Evolutionary conservation across 1,139 yeast genomes (phyloP).

Genomic region (Lizanozyma gosingica): DNA sequence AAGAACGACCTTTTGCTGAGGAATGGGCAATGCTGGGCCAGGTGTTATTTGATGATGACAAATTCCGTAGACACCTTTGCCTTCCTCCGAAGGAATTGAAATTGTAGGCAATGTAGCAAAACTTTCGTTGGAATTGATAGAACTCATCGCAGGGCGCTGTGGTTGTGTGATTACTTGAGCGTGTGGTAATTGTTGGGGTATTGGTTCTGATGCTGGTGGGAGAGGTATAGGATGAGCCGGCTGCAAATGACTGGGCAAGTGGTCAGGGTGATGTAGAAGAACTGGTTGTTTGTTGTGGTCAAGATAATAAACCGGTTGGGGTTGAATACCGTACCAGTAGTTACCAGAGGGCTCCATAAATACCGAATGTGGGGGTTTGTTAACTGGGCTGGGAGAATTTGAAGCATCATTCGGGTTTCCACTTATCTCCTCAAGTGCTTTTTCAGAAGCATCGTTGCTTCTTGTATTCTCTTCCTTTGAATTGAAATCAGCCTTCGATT

Average conservation of each 20-base stretch:
- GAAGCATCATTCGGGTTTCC: not conserved
- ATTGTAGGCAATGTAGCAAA: not conserved
- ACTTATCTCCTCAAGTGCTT: not conserved
- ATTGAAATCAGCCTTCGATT: conserved; percentile 31
- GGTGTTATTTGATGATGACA: not conserved
- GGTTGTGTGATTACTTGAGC: too few relatives aligned
- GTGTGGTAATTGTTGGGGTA: too few relatives aligned
- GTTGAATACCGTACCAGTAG: not conserved
- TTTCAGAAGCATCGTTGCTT: not conserved
- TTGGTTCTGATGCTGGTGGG: too few relatives aligned
- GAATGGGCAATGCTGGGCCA: not conserved
- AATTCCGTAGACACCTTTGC: not conserved
- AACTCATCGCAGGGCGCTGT: too few relatives aligned
- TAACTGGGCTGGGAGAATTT: not conserved
- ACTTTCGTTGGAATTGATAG: too few relatives aligned
- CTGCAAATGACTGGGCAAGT: too few relatives aligned
- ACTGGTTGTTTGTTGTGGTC: not conserved
- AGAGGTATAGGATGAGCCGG: too few relatives aligned
- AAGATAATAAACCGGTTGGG: not conserved
- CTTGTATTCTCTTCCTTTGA: not conserved
- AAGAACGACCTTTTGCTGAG: not conserved
- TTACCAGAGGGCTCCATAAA: not conserved
- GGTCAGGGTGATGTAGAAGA: not conserved
- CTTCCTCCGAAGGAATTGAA: not conserved
- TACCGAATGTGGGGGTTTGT: not conserved